Evolutionary conservation across 208 protist species (phyloP), one percentile per base, ranked within the genome.

Genomic region (Leptomonas seymouri): DNA sequence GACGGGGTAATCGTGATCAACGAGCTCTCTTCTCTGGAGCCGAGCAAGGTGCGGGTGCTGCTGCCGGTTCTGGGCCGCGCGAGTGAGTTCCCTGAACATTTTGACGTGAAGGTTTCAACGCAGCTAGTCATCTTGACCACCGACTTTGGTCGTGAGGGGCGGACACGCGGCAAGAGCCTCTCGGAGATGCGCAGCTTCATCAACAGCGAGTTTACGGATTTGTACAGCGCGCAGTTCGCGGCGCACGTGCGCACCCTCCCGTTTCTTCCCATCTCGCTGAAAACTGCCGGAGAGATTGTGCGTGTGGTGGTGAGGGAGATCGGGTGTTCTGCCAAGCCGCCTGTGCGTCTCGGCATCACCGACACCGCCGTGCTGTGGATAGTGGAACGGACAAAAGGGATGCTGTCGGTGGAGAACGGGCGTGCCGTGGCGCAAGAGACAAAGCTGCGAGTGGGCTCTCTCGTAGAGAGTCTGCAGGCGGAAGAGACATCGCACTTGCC

Each of bases 1-100:
- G 80, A 85, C 58, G 88, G 88, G 21, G 85, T 93, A 21, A 65
- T 93, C 20, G 83, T 93, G 30, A 66, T 93, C 42, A 91, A 93
- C 60, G 85, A 93, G 31, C 67, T 89, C n/a, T 70, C 74, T 11
- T 75, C 76, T 0, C 53, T 90, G 9, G 74, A 84, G 31, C 84
- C 82, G 23, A 62, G 71, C 45, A 85, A 78, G 51, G 84, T 88
- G 70, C 66, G 76, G 34, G 74, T 87, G 42, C 62, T 93, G 34
- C 58, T 85, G 59, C 85, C 83, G 30, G 54, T 90, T 27, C 70
- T 93, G 21, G 84, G 84, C 12, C 75, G 80, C 39, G 79, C 80
- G 23, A 55, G 51, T 9, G 44, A 51, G 21, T 93, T 93, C 64
- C 77, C 81, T 23, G 84, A 88, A 71, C 50, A 67, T 31, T 69